These are phyloP conservation scores for Lactifluus subvellereus DNA, from an alignment of 768 basidiomycete genomes.

Conservation along the genomic window DNA sequence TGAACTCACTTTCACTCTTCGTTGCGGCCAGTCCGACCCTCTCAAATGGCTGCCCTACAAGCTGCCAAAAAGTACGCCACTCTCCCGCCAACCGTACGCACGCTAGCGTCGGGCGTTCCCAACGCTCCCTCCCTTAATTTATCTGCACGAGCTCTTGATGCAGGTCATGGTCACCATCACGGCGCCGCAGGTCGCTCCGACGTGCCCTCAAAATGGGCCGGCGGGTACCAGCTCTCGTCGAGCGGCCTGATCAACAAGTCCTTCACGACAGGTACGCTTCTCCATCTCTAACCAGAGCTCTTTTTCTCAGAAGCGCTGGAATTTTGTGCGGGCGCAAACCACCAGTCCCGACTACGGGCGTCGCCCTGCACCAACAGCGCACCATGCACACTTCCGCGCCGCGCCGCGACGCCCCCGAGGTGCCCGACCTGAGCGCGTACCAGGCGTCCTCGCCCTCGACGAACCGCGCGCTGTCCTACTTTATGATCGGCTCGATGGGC, in stretches of 20 bases:
- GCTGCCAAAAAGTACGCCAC: slow-evolving; percentile 78
- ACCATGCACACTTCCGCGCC: slow-evolving; percentile 72
- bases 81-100: slow-evolving; percentile 74
- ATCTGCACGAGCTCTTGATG: slow-evolving; percentile 54
- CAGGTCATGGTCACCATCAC: slow-evolving; percentile 48
- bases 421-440: slow-evolving; percentile 87
- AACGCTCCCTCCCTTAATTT: slow-evolving; percentile 69
- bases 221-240: slow-evolving; percentile 40
- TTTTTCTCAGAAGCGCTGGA: slow-evolving; percentile 8
- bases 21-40: not conserved
- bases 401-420: slow-evolving; percentile 65
- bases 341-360: slow-evolving; percentile 48
- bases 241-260: slow-evolving; percentile 62
- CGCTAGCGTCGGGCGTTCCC: slow-evolving; percentile 77
- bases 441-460: slow-evolving; percentile 55
- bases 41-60: slow-evolving; percentile 45
- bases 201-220: slow-evolving; percentile 55
- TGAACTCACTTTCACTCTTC: not conserved
- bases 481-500: slow-evolving; percentile 89
- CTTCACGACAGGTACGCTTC: slow-evolving; percentile 51
- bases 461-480: slow-evolving; percentile 79
- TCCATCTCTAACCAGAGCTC: not conserved
- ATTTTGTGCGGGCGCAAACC: slow-evolving; percentile 2
- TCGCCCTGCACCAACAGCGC: slow-evolving; percentile 56
- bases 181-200: slow-evolving; percentile 62